These are phyloP conservation scores for Fusarium kyushuense DNA, from an alignment of 2,329 filamentous ascomycete genomes.

Conservation along the genomic window DNA sequence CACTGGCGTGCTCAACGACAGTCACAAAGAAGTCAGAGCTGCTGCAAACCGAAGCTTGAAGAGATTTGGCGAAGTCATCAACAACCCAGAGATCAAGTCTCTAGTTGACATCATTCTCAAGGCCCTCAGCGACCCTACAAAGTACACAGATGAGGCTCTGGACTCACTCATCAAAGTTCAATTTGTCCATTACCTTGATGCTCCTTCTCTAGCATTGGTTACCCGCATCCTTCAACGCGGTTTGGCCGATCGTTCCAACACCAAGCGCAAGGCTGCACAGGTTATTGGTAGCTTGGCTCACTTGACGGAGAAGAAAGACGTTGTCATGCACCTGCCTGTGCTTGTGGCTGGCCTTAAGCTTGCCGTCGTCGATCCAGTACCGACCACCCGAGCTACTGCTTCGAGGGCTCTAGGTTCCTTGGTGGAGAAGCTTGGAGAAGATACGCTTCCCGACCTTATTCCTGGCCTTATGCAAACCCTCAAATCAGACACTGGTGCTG, in stretches of 20 bases:
- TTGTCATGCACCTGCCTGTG: conserved; percentile 90
- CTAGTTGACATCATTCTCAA: conserved; percentile 93
- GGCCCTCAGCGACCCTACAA: conserved; percentile 96
- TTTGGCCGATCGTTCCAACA: conserved; percentile 88
- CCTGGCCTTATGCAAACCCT: conserved; percentile 97
- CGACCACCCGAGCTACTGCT: conserved; percentile 93
- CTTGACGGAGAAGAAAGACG: conserved; percentile 94
- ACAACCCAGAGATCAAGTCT: conserved; percentile 95
- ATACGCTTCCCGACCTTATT: conserved; percentile 95
- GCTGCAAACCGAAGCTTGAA: conserved; percentile 97
- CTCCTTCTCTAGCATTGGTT: conserved; percentile 92
- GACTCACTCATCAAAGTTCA: conserved; percentile 97
- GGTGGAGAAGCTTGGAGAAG: conserved; percentile 98
- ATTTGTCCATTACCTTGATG: conserved; percentile 98
- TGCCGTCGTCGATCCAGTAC: conserved; percentile 94
- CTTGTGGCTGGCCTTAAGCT: conserved; percentile 89
- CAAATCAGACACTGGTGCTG: conserved; percentile 96
- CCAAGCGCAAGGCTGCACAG: conserved; percentile 95
- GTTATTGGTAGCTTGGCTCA: conserved; percentile 98
- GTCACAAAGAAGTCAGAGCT: conserved; percentile 93
- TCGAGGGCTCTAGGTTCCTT: conserved; percentile 95
- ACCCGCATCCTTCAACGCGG: conserved; percentile 96
- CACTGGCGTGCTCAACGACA: conserved; percentile 94
- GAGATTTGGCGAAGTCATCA: conserved; percentile 98
- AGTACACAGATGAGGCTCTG: conserved; percentile 94